phyloP scores from a whole-genome alignment of 208 protist genomes.

The Porcisia hertigi region DNA sequence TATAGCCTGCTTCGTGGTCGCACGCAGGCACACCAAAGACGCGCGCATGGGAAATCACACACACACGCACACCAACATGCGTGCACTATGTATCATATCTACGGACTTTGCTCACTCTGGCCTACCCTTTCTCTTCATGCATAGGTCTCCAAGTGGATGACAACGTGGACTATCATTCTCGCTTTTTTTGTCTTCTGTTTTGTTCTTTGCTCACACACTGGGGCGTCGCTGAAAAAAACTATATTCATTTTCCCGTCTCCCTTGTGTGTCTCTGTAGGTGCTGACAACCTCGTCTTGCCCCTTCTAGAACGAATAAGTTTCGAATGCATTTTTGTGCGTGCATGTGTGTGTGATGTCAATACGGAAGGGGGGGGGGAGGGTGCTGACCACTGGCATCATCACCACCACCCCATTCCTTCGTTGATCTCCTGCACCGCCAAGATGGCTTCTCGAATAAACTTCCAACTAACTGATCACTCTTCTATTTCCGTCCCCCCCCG shows the following conservation, averaged over 20 bases:
- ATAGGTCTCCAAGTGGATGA: not conserved
- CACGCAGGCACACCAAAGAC: not conserved
- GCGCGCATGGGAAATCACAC: not conserved
- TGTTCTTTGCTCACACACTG: not conserved
- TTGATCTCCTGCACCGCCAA: not conserved
- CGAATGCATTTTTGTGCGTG: not conserved
- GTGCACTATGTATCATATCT: constrained; percentile 1
- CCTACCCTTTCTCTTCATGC: not conserved
- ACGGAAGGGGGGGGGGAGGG: not conserved
- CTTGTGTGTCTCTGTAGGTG: not conserved
- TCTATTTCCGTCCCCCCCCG: not conserved
- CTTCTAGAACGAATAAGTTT: not conserved
- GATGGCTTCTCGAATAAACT: no score
- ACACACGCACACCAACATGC: not conserved
- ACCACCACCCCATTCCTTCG: not conserved
- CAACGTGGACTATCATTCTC: not conserved
- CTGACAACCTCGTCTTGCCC: not conserved
- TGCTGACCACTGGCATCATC: not conserved
- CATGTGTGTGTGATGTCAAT: not conserved
- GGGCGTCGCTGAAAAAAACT: not conserved
- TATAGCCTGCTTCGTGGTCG: not conserved
- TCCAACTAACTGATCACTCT: not conserved
- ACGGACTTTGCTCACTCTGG: not conserved
- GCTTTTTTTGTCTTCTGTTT: constrained; percentile 13
- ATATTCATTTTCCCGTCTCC: not conserved